Evolutionary conservation across 148 eudicot species (phyloP).

Genomic region (Cornus florida): DNA sequence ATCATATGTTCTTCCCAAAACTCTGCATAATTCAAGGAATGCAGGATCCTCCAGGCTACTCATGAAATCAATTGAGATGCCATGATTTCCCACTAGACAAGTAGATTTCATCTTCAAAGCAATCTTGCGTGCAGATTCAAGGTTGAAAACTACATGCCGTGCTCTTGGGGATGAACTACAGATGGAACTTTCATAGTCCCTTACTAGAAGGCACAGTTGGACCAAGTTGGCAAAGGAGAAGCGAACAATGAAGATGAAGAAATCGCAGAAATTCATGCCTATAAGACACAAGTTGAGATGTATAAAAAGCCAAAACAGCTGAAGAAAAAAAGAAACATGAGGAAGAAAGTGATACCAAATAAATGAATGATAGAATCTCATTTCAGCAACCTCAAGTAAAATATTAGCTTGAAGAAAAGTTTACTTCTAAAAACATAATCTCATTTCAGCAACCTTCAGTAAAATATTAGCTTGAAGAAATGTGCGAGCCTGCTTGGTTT

Average conservation of each 20-base stretch:
- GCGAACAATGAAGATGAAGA: conserved; percentile 73
- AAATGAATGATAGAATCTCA: too few species aligned
- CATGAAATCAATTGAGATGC: conserved; percentile 35
- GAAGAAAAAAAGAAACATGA: not conserved
- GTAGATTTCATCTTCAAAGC: conserved; percentile 52
- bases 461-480: too few species aligned
- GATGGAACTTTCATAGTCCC: conserved; percentile 10
- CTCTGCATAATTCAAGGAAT: conserved; percentile 46
- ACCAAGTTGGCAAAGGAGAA: conserved; percentile 66
- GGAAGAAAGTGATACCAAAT: too few species aligned
- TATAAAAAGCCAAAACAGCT: not conserved
- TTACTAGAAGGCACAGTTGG: conserved; percentile 39
- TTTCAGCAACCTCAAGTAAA: too few species aligned
- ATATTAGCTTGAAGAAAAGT: too few species aligned
- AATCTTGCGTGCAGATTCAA: conserved; percentile 41
- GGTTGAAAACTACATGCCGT: conserved; percentile 48
- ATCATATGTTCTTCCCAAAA: conserved; percentile 41
- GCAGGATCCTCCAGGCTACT: conserved; percentile 42
- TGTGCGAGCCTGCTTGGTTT: too few species aligned
- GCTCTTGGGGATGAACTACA: conserved; percentile 32
- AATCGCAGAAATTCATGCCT: conserved; percentile 94
- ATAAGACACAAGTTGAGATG: conserved; percentile 12
- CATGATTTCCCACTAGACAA: conserved; percentile 28
- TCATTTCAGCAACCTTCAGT: too few species aligned
- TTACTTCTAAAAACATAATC: too few species aligned